Evolutionary conservation across 179 eudicot genomes (phyloP).

Genomic region (Heliamphora pulchella): DNA sequence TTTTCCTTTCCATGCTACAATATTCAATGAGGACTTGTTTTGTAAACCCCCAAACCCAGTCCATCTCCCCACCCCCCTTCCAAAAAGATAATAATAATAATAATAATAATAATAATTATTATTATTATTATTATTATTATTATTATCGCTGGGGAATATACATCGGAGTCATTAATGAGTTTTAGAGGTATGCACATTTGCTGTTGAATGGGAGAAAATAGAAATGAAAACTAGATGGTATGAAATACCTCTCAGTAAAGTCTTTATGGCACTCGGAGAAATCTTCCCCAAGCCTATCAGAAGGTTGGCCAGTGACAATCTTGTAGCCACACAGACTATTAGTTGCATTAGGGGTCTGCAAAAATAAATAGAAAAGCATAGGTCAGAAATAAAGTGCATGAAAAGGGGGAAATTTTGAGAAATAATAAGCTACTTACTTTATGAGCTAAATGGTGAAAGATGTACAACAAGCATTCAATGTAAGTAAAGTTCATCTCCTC

Average conservation of each 20-base stretch:
- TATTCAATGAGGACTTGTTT: too few relatives aligned
- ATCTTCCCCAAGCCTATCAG: constrained; percentile 97
- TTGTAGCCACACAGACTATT: constrained; percentile 92
- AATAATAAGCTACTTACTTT: constrained; percentile 55
- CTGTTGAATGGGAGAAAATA: not conserved
- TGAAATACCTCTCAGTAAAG: constrained; percentile 65
- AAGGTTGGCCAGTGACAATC: constrained; percentile 94
- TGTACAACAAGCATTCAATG: constrained; percentile 52
- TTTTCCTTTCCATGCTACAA: not conserved
- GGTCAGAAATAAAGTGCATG: not conserved
- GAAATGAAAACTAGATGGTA: not conserved
- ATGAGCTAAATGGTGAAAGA: constrained; percentile 78
- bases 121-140: too few relatives aligned
- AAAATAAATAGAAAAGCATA: constrained; percentile 5
- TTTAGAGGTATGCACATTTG: not conserved
- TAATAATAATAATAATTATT: too few relatives aligned
- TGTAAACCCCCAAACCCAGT: not conserved
- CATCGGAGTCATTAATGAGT: not conserved
- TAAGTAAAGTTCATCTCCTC: constrained; percentile 57
- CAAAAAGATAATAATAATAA: too few relatives aligned
- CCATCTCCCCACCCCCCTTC: not conserved
- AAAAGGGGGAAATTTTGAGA: not conserved
- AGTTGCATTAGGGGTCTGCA: constrained; percentile 84
- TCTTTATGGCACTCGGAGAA: constrained; percentile 81
- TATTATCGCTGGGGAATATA: too few relatives aligned